Evolutionary conservation across 345 rosid genomes (phyloP).

Genomic region (Rhizophora mangle): DNA sequence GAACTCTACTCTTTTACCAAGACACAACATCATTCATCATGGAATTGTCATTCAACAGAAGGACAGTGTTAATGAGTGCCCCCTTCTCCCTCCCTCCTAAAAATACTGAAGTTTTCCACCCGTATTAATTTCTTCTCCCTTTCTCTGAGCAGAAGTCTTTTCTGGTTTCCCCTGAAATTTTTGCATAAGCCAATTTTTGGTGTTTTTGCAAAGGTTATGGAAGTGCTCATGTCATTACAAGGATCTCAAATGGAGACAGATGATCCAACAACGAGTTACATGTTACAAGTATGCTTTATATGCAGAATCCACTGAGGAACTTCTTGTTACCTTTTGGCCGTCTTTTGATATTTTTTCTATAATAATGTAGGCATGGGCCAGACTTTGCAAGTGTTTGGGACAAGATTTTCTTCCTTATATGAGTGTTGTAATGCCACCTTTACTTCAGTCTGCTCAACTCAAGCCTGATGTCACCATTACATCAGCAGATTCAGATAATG

Average conservation of each 20-base stretch:
- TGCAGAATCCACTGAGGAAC: neutral
- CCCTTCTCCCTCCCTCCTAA: too few relatives aligned
- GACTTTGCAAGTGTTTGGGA: slow-evolving; percentile 97
- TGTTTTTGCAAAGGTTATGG: slow-evolving; percentile 73
- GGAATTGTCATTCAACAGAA: too few relatives aligned
- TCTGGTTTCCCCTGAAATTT: neutral
- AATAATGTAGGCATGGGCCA: slow-evolving; percentile 85
- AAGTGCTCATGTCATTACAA: slow-evolving; percentile 92
- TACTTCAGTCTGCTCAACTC: slow-evolving; percentile 93
- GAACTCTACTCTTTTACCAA: too few relatives aligned
- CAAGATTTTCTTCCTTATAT: slow-evolving; percentile 97
- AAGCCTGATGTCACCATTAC: slow-evolving; percentile 97
- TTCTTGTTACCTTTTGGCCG: neutral
- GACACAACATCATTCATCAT: too few relatives aligned
- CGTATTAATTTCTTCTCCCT: too few relatives aligned
- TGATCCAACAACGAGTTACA: slow-evolving; percentile 96
- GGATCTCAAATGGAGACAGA: slow-evolving; percentile 95
- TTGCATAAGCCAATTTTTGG: neutral
- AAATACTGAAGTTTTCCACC: too few relatives aligned
- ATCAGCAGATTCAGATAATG: slow-evolving; percentile 92
- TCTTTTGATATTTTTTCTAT: slow-evolving; percentile 6
- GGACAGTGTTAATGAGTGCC: too few relatives aligned
- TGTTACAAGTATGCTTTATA: slow-evolving; percentile 67
- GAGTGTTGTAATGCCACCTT: slow-evolving; percentile 95
- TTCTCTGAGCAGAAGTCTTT: too few relatives aligned